A percentile compares a stretch with the other conserved stretches of the same genome.
phyloP scores from a whole-genome alignment of 78 protist genomes.

The Chrysochromulina parva region DNA sequence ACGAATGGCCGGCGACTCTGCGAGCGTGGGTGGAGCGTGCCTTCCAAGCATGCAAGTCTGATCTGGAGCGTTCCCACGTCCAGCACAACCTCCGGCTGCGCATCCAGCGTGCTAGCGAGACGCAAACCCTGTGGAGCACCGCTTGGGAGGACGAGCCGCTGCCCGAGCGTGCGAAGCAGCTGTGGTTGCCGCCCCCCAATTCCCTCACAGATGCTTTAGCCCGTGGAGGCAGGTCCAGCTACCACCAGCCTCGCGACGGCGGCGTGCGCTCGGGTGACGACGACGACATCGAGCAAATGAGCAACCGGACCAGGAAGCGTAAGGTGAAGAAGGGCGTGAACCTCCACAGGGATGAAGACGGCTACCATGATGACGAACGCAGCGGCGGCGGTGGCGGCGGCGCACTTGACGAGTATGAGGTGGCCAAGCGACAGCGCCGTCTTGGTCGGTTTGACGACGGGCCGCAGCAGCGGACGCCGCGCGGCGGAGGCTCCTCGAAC shows the following conservation, averaged over 20 bases:
- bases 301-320: neutral
- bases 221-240: neutral
- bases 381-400: too few species aligned
- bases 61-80: neutral
- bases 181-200: too few species aligned
- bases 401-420: too few species aligned
- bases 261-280: neutral
- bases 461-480: neutral
- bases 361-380: too few species aligned
- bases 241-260: neutral
- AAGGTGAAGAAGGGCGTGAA: neutral
- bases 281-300: neutral
- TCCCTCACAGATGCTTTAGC: neutral
- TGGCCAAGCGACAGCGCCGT: neutral
- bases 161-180: neutral
- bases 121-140: neutral
- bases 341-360: too few species aligned
- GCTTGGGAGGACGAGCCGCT: neutral
- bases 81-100: neutral
- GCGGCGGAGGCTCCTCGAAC: neutral
- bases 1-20: neutral
- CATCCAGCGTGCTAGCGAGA: neutral
- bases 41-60: neutral
- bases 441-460: neutral
- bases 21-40: slow-evolving; percentile 8